Base-by-base conservation (phyloP, 352 stramenopile species). In the Lagenidium sp. region DNA sequence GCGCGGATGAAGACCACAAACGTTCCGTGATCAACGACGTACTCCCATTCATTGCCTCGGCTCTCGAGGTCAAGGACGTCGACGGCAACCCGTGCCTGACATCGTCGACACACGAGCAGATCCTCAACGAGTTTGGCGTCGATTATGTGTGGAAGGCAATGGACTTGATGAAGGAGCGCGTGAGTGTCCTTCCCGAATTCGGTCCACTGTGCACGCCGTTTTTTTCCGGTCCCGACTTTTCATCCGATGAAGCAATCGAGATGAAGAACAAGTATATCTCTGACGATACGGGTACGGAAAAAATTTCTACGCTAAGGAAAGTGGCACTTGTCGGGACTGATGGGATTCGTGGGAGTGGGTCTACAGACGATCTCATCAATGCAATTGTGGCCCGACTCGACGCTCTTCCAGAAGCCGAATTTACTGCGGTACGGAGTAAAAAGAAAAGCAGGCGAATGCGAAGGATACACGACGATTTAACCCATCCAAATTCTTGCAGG, bases 91-190 rank as follows among this genome's bases (percentile, higher is more conserved):
- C 49, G 15, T 57, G 42, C 21, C 23, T 47, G 1, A 24, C 41
- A 13, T 59, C 55, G 22, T 63, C 41, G 21, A 35, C 29, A 20
- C 32, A 55, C 4, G 41, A 61, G 43, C 57, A 70, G 4, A 39
- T 90, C 18, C 18, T 87, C n/a, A 31, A 59, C 1, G 41, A 68
- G 39, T 86, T 82, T 41, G 75, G 71, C 31, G 42, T 73, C 11
- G 57, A 81, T 16, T 91, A 90, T 54, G 66, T 88, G 6, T 90
- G 73, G 74, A 53, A 55, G 23, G 65, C 78, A 3, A 83, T 91
- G 64, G 63, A 81, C 47, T 38, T 91, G 26, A 94, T 94, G 81
- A 91, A 91, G 61, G 81, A 94, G 56, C 78, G 79, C 2, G 81
- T 94, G 39, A 83, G 69, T 11, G 70, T 64, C 6, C 60, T 91